Percentiles rank a stretch among this genome's conserved stretches.
phyloP scores from a whole-genome alignment of 768 basidiomycete species.

The Trametes cubensis region DNA sequence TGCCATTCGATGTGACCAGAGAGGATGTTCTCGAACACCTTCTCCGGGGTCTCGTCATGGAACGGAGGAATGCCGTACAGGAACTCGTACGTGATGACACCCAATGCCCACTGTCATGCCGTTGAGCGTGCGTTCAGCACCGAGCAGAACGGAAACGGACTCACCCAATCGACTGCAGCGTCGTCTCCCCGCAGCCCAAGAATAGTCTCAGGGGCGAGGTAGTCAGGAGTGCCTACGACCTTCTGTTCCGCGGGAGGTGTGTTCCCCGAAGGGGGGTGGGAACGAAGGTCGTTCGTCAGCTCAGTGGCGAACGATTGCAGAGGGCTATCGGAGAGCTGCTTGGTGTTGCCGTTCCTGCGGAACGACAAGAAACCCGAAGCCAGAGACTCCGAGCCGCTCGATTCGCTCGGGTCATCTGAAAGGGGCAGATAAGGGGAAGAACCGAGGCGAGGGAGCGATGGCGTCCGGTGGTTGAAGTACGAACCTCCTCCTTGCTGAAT shows the following conservation, averaged over 20 bases:
- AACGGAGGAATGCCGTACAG: constrained; percentile 96
- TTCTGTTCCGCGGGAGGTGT: constrained; percentile 87
- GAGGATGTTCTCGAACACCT: constrained; percentile 97
- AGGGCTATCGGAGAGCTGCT: constrained; percentile 67
- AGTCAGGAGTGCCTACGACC: constrained; percentile 97
- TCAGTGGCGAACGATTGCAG: constrained; percentile 87
- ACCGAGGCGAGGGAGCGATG: constrained; percentile 58
- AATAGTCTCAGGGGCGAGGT: constrained; percentile 94
- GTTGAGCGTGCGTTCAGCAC: constrained; percentile 25
- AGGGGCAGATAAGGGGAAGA: constrained; percentile 68
- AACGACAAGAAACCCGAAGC: constrained; percentile 55
- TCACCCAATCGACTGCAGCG: constrained; percentile 94
- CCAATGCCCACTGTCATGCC: constrained; percentile 86
- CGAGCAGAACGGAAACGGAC: constrained; percentile 34
- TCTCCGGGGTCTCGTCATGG: constrained; percentile 95
- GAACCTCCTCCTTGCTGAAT: constrained; percentile 60
- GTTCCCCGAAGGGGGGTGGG: constrained; percentile 67
- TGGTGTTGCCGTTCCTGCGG: constrained; percentile 43
- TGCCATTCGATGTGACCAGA: constrained; percentile 96
- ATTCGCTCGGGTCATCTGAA: constrained; percentile 85
- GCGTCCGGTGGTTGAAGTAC: constrained; percentile 76
- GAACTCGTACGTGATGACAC: constrained; percentile 98
- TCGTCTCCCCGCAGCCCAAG: constrained; percentile 95
- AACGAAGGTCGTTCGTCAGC: constrained; percentile 79
- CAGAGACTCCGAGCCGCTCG: constrained; percentile 78